Base-by-base conservation (phyloP, 208 protist genomes). In the Phytomonas sp. region DNA sequence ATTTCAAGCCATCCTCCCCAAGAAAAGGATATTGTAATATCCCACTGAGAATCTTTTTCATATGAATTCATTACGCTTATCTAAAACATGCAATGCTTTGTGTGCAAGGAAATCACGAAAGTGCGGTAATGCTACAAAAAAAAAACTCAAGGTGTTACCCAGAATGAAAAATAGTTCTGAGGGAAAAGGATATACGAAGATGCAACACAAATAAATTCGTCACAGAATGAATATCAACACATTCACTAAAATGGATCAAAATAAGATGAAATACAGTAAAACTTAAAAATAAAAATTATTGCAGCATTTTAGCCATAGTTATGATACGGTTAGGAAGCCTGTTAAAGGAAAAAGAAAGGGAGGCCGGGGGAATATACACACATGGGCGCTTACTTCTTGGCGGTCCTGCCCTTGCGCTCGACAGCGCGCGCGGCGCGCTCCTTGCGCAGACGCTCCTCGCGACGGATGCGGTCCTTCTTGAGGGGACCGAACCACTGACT, bases 401-500 rank as follows among this genome's bases (percentile, higher is more conserved):
- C 67, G 19, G 67, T 74, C 78, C 80, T 80, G 66, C 75, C 78
- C 79, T 88, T 88, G 83, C 84, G 84, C 84, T 91, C 84, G 70
- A 80, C 83, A n/a, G 84, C 88, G 60, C 84, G 84, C 63, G 88
- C 84, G 16, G 71, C 80, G 75, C 88, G 88, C 83, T 93, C 88
- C 84, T 89, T 90, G 82, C 84, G 87, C 64, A 87, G 80, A 67
- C 84, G 83, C 80, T 92, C 84, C 78, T 92, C 87, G 77, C 79
- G 83, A 78, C 83, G 86, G 75, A 89, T 79, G 77, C 82, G 84
- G 78, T 94, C 83, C 86, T 96, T 97, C 94, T 98, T 99, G 76
- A 92, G 84, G 36, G 89, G 77, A 76, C 98, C 98, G 79, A 98
- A 92, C 91, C 98, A 99, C 76, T 98, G 92, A 52, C 64, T 81